Evolutionary conservation across 164 flowering plant species (phyloP), one percentile per base, ranked within the genome.

Genomic region (Santalum album): DNA sequence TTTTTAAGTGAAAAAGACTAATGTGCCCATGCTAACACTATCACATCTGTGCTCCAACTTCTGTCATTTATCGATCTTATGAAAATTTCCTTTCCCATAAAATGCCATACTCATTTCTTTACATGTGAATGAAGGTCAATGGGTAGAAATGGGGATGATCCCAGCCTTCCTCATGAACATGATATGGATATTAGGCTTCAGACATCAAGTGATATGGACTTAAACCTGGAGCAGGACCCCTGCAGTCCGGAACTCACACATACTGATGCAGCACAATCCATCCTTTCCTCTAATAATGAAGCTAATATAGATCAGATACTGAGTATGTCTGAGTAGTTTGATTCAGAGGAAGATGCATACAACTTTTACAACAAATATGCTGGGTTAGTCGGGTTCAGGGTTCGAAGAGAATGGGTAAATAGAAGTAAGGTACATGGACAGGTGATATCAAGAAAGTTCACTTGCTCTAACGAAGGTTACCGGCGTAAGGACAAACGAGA

Each of bases 391-490:
- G 76, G 73, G 20, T 73, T 73, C 23, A 64, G 60, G 48, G 69
- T 73, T 26, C 16, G 77, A 38, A 69, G 66, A 63, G 74, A 73
- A 34, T 66, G 69, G 64, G 65, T 58, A 20, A 69, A 73, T 51
- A 66, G 66, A 64, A 73, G 74, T 61, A 73, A 67, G 50, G 55
- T 66, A 24, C 66, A 73, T 58, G 71, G 71, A 27, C 59, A 51
- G 26, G 69, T 73, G 54, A 65, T 69, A 5, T 73, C 77, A 24
- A 69, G 73, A 56, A 73, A 69, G 58, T 69, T 69, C 39, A 64
- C 71, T 17, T 73, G 77, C 54, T 69, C 69, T 11, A 66, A 49
- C 57, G 64, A 73, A 53, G 74, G 77, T n/a, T 64, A 66, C 38
- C 56, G 69, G 15, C 24, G 68, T 53, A 66, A 61, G 53, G 71